Percentiles rank a stretch among this genome's conserved stretches.
phyloP scores from a whole-genome alignment of 495 filamentous ascomycete species.

The Annulohypoxylon nitens region DNA sequence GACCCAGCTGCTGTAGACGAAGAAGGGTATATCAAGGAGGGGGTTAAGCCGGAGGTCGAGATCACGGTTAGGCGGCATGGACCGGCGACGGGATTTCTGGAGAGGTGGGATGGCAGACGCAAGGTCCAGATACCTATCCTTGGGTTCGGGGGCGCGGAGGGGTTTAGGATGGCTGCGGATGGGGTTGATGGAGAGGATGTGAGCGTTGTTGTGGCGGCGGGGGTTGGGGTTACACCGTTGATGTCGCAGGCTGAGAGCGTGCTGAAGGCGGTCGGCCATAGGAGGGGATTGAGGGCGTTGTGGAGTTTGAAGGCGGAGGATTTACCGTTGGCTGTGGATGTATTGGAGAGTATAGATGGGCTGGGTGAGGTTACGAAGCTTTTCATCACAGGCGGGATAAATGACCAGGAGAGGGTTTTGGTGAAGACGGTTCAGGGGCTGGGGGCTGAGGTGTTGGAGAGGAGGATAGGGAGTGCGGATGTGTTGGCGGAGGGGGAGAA shows the following conservation, averaged over 20 bases:
- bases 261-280: conserved; percentile 49
- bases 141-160: conserved; percentile 77
- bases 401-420: conserved; percentile 47
- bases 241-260: conserved; percentile 70
- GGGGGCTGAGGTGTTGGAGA: conserved; percentile 60
- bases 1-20: conserved; percentile 43
- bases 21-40: neutral
- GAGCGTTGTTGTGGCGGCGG: conserved; percentile 75
- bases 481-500: conserved; percentile 58
- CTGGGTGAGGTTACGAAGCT: conserved; percentile 67
- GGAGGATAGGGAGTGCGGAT: conserved; percentile 69
- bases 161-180: conserved; percentile 49
- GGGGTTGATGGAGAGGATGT: conserved; percentile 21
- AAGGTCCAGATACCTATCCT: conserved; percentile 73
- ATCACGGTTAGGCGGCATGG: conserved; percentile 78
- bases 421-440: conserved; percentile 42
- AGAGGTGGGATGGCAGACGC: conserved; percentile 64
- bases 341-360: conserved; percentile 63
- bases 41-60: conserved; percentile 66
- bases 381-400: conserved; percentile 70
- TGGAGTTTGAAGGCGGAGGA: conserved; percentile 76
- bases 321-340: conserved; percentile 71
- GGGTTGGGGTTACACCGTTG: conserved; percentile 85
- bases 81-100: conserved; percentile 73
- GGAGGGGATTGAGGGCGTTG: conserved; percentile 63